These are phyloP conservation scores for Aureobasidium sp. DNA, from an alignment of 2,329 filamentous ascomycete genomes.

Conservation along the genomic window DNA sequence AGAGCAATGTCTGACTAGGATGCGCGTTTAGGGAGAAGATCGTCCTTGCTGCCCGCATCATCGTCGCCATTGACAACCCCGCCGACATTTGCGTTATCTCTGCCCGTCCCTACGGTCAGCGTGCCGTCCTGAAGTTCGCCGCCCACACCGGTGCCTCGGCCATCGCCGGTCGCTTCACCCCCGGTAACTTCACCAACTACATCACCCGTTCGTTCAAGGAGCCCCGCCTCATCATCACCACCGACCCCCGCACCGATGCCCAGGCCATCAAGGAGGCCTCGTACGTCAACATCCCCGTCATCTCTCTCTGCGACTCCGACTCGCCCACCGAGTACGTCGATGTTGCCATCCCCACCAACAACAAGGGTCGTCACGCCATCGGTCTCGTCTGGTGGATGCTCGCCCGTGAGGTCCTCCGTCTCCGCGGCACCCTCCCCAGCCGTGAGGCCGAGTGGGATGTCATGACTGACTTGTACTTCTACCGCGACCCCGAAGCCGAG, in stretches of 20 bases:
- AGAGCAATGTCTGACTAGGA: not conserved
- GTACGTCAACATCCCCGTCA: constrained; percentile 99
- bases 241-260: constrained; percentile 97
- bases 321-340: constrained; percentile 99
- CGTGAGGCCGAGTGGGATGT: constrained; percentile 97
- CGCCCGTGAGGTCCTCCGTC: constrained; percentile 97
- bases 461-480: constrained; percentile 99
- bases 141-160: constrained; percentile 94
- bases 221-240: constrained; percentile 98
- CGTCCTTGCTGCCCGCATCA: constrained; percentile 96
- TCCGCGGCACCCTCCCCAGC: constrained; percentile 91
- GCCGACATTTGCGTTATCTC: constrained; percentile 99
- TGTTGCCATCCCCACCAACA: constrained; percentile 99
- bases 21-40: constrained; percentile 84
- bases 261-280: constrained; percentile 99
- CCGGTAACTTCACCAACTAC: constrained; percentile 99
- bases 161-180: constrained; percentile 99
- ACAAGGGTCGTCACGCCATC: constrained; percentile 99
- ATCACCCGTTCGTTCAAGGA: constrained; percentile 99
- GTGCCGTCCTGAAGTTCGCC: constrained; percentile 99
- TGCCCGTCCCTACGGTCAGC: constrained; percentile 98
- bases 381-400: constrained; percentile 99
- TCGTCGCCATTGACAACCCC: constrained; percentile 98
- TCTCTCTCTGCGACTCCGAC: constrained; percentile 97
- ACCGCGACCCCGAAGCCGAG: constrained; percentile 99